Evolutionary conservation across 768 basidiomycete genomes (phyloP).

Genomic region (Trametes cingulata): DNA sequence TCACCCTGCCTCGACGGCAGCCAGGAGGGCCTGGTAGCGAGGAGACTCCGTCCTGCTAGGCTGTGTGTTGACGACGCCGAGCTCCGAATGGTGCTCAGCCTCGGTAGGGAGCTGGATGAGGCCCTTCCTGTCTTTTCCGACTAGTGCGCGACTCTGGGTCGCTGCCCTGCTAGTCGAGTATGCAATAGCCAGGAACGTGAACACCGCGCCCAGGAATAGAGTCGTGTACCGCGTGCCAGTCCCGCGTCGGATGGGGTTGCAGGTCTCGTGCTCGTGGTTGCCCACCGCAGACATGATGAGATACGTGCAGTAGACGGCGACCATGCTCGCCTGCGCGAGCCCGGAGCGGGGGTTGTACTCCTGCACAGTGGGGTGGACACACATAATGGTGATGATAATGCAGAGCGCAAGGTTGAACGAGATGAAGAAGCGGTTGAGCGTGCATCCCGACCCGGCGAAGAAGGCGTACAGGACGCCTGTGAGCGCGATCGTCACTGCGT

Average conservation of each 20-base stretch:
- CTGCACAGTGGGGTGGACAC: conserved; percentile 84
- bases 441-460: conserved; percentile 86
- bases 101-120: conserved; percentile 61
- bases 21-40: conserved; percentile 89
- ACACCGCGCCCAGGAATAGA: conserved; percentile 86
- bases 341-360: conserved; percentile 93
- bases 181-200: conserved; percentile 98
- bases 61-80: conserved; percentile 79
- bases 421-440: conserved; percentile 96
- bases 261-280: conserved; percentile 83
- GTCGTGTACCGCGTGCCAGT: conserved; percentile 79
- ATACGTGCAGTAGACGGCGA: conserved; percentile 97
- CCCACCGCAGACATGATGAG: conserved; percentile 91
- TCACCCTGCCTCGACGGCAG: conserved; percentile 95
- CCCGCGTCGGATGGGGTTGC: conserved; percentile 83
- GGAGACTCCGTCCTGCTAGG: conserved; percentile 84
- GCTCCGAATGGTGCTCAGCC: conserved; percentile 59
- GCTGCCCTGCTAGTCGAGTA: conserved; percentile 97
- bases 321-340: conserved; percentile 93
- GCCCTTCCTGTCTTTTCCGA: conserved; percentile 67
- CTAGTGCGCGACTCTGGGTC: conserved; percentile 89
- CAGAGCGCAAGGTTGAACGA: conserved; percentile 87
- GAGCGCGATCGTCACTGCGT: conserved; percentile 78
- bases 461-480: conserved; percentile 90
- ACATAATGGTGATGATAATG: conserved; percentile 76